phyloP scores from a whole-genome alignment of 2,329 filamentous ascomycete genomes.

The Magnaporthiopsis incrustans region DNA sequence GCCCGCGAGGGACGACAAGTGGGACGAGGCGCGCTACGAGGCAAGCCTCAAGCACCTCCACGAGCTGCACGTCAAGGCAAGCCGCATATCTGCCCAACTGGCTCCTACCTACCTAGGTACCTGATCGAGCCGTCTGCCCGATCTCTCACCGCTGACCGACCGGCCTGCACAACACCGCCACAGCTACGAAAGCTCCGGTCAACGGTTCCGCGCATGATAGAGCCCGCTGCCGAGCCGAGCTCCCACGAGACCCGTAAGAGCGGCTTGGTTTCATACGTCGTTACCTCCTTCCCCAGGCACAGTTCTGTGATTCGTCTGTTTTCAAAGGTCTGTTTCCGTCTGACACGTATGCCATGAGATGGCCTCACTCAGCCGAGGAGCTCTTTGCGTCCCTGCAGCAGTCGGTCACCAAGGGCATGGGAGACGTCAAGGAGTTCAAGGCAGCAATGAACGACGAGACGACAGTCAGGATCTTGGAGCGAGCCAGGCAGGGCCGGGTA shows the following conservation, averaged over 20 bases:
- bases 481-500: conserved; percentile 43
- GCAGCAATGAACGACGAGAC: conserved; percentile 37
- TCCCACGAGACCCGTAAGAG: conserved; percentile 25
- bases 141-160: not conserved
- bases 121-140: not conserved
- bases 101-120: not conserved
- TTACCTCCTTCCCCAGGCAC: too few species aligned
- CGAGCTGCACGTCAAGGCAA: conserved; percentile 47
- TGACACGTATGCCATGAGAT: conserved; percentile 12
- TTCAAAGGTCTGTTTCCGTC: not conserved
- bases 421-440: conserved; percentile 44
- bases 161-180: not conserved
- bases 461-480: conserved; percentile 41
- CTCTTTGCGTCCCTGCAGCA: conserved; percentile 39
- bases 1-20: conserved; percentile 20
- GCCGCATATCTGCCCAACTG: not conserved
- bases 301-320: not conserved
- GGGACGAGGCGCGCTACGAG: conserved; percentile 42
- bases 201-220: conserved; percentile 41
- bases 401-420: conserved; percentile 36
- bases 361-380: conserved; percentile 9
- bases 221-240: conserved; percentile 23
- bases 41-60: conserved; percentile 42
- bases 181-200: conserved; percentile 40
- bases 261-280: not conserved